These are phyloP conservation scores for Cryphonectria radicalis DNA, from an alignment of 2,329 filamentous ascomycete species.

Conservation along the genomic window DNA sequence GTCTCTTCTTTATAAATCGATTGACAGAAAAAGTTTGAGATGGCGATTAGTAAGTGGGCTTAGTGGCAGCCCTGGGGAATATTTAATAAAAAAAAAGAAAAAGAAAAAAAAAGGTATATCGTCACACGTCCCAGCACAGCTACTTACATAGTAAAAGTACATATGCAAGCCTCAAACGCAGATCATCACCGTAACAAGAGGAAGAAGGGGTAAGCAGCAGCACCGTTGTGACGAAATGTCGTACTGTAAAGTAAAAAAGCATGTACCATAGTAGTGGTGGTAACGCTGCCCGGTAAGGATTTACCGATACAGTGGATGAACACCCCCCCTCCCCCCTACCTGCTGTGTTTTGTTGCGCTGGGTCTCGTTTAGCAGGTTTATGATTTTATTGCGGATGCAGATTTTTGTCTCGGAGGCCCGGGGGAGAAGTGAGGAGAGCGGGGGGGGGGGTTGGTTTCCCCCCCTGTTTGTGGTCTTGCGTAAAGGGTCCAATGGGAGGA, in stretches of 20 bases:
- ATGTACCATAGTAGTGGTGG: too few relatives aligned
- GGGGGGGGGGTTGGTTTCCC: too few relatives aligned
- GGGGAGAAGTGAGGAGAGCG: too few relatives aligned
- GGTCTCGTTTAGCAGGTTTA: neutral
- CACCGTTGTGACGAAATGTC: too few relatives aligned
- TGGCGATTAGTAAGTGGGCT: neutral
- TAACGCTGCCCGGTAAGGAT: neutral
- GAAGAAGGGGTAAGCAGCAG: too few relatives aligned
- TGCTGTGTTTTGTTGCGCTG: too few relatives aligned
- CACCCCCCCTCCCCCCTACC: too few relatives aligned
- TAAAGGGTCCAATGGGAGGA: neutral
- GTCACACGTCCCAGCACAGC: neutral
- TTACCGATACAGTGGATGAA: neutral
- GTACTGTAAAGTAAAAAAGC: too few relatives aligned
- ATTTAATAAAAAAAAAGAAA: too few relatives aligned
- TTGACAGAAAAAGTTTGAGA: neutral
- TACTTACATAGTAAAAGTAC: too few relatives aligned
- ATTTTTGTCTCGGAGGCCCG: neutral
- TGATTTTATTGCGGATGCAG: neutral
- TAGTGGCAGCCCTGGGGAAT: neutral
- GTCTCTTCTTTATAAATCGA: neutral
- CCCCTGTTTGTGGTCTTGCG: neutral
- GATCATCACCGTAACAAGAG: neutral
- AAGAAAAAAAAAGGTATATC: neutral
- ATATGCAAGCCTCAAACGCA: neutral